Conservation (phyloP, 2,329 filamentous ascomycete genomes). For the Hymenoscyphus infarciens region DNA sequence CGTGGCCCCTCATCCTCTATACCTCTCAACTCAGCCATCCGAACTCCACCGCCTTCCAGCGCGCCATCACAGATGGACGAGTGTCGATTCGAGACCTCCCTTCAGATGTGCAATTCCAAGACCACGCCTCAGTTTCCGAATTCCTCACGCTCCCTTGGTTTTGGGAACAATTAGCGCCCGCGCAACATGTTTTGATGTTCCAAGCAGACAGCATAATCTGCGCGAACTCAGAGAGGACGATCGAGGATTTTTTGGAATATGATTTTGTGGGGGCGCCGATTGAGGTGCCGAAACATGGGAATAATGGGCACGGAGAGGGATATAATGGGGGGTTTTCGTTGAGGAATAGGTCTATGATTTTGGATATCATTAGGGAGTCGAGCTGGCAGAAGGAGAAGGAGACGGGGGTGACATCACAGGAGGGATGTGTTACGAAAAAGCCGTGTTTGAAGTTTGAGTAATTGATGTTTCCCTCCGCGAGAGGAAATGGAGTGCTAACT, state of each 20-base stretch:
- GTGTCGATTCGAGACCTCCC: slow-evolving; percentile 38
- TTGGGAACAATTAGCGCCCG: slow-evolving; percentile 33
- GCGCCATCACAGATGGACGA: slow-evolving; percentile 32
- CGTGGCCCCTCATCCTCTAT: slow-evolving; percentile 42
- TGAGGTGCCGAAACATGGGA: slow-evolving; percentile 11
- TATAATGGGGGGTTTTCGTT: slow-evolving; percentile 38
- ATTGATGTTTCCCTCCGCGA: background rate
- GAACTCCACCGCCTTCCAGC: slow-evolving; percentile 33
- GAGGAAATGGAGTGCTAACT: background rate
- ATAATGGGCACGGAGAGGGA: slow-evolving; percentile 13
- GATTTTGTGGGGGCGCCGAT: slow-evolving; percentile 35
- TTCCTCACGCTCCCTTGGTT: slow-evolving; percentile 29
- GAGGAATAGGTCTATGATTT: slow-evolving; percentile 34
- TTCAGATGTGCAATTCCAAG: slow-evolving; percentile 30
- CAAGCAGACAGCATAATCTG: slow-evolving; percentile 33
- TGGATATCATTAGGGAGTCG: slow-evolving; percentile 23
- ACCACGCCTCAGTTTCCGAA: slow-evolving; percentile 35
- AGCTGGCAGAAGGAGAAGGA: slow-evolving; percentile 16
- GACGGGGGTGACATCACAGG: slow-evolving; percentile 19
- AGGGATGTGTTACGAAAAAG: slow-evolving; percentile 24
- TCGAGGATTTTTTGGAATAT: slow-evolving; percentile 32
- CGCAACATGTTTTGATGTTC: slow-evolving; percentile 31
- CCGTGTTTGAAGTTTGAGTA: slow-evolving; percentile 21
- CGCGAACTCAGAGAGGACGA: slow-evolving; percentile 23
- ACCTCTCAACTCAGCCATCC: slow-evolving; percentile 32